Conservation (phyloP, 2,329 filamentous ascomycete species). For the Ascochyta viciae-villosae region DNA sequence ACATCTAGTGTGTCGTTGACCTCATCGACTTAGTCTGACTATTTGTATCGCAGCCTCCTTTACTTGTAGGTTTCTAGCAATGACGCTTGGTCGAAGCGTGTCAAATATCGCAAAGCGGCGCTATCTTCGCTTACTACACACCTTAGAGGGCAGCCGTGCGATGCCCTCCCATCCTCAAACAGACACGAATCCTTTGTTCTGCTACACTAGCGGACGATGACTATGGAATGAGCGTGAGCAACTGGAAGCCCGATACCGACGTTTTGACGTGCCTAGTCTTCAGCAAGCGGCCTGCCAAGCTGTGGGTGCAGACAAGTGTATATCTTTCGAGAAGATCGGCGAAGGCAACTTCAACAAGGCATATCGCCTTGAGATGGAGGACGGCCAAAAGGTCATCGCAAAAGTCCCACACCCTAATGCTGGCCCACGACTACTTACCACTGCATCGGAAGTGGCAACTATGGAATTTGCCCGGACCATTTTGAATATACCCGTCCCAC, state of each 20-base stretch:
- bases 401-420: constrained; percentile 34
- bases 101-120: constrained; percentile 20
- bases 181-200: constrained; percentile 22
- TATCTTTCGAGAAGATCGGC: constrained; percentile 21
- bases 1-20: not conserved
- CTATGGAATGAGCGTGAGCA: constrained; percentile 29
- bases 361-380: constrained; percentile 27
- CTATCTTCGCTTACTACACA: constrained; percentile 19
- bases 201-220: constrained; percentile 28
- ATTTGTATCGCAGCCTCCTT: constrained; percentile 4
- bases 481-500: constrained; percentile 32
- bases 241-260: constrained; percentile 21
- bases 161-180: constrained; percentile 12
- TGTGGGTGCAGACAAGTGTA: constrained; percentile 13
- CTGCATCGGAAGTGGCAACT: constrained; percentile 21
- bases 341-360: constrained; percentile 44
- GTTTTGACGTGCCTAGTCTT: constrained; percentile 22
- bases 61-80: constrained; percentile 9
- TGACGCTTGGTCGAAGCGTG: constrained; percentile 11
- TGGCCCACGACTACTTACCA: constrained; percentile 18
- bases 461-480: constrained; percentile 23
- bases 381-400: constrained; percentile 26
- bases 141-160: constrained; percentile 6
- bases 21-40: constrained; percentile 8
- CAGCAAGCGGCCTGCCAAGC: constrained; percentile 16